phyloP scores from a whole-genome alignment of 805 yeast species.

The Phaffomyces antillensis region DNA sequence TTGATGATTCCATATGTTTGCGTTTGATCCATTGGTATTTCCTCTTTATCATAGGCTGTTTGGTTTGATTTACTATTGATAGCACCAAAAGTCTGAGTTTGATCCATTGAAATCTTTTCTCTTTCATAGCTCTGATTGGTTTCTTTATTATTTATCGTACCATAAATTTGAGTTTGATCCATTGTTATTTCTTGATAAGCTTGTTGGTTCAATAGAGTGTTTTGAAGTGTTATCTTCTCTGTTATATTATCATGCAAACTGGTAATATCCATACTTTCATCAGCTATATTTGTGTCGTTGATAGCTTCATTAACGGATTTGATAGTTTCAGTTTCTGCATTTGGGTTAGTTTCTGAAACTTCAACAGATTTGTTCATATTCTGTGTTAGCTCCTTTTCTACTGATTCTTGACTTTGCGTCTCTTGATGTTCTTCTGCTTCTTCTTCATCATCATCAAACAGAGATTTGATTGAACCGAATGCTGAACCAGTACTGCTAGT shows the following conservation, averaged over 20 bases:
- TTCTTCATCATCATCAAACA: constrained; percentile 19
- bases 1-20: constrained; percentile 5
- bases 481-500: constrained; percentile 3
- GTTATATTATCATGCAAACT: constrained; percentile 6
- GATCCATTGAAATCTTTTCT: constrained; percentile 13
- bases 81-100: constrained; percentile 10
- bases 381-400: constrained; percentile 22
- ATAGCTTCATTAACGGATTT: not conserved
- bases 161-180: constrained; percentile 14
- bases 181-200: not conserved
- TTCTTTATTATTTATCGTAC: not conserved
- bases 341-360: not conserved
- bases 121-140: not conserved
- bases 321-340: not conserved
- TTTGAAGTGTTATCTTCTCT: constrained; percentile 15
- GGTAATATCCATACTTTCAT: constrained; percentile 20
- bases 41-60: not conserved
- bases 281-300: constrained; percentile 8
- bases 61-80: not conserved
- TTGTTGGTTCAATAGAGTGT: constrained; percentile 15
- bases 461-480: constrained; percentile 21
- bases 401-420: constrained; percentile 2
- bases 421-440: constrained; percentile 14
- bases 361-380: constrained; percentile 7
- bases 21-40: constrained; percentile 16